Evolutionary conservation across 2,329 filamentous ascomycete genomes (phyloP).

Genomic region (Whalleya microplaca): DNA sequence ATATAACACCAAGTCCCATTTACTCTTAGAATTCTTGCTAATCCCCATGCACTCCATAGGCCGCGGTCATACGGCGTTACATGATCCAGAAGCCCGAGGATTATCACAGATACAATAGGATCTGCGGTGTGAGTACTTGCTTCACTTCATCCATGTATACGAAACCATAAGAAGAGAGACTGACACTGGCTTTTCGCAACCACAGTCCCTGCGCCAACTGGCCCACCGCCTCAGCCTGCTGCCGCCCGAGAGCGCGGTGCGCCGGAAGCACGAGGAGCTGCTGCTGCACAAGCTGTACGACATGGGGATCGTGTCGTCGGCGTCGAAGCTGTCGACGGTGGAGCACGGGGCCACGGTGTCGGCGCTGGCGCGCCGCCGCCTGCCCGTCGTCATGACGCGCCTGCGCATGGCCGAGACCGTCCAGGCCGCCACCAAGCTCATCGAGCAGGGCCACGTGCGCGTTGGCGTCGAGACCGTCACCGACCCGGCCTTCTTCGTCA

Average conservation of each 20-base stretch:
- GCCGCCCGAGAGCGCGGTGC: conserved; percentile 75
- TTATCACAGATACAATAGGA: conserved; percentile 64
- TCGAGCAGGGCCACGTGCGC: conserved; percentile 92
- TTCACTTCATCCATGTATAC: conserved; percentile 9
- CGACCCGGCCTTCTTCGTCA: conserved; percentile 88
- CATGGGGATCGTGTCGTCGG: conserved; percentile 81
- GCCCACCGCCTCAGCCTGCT: conserved; percentile 86
- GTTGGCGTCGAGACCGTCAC: conserved; percentile 90
- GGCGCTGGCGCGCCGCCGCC: conserved; percentile 79
- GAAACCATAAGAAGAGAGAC: too few species aligned
- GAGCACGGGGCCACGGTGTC: conserved; percentile 89
- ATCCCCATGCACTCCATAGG: conserved; percentile 14
- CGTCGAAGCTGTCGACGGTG: conserved; percentile 79
- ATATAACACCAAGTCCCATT: neutral
- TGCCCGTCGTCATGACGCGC: conserved; percentile 90
- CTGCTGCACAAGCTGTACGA: conserved; percentile 90
- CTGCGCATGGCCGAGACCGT: conserved; percentile 91
- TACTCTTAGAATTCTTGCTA: neutral
- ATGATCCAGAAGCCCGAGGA: conserved; percentile 88
- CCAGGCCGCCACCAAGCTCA: conserved; percentile 80
- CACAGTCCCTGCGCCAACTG: conserved; percentile 84
- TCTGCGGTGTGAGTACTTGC: conserved; percentile 67
- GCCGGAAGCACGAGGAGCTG: conserved; percentile 82
- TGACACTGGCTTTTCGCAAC: conserved; percentile 8
- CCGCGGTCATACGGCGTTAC: conserved; percentile 77